Evolutionary conservation across 768 basidiomycete genomes (phyloP), one percentile per base, ranked within the genome.

Genomic region (Pleurotus platypus): DNA sequence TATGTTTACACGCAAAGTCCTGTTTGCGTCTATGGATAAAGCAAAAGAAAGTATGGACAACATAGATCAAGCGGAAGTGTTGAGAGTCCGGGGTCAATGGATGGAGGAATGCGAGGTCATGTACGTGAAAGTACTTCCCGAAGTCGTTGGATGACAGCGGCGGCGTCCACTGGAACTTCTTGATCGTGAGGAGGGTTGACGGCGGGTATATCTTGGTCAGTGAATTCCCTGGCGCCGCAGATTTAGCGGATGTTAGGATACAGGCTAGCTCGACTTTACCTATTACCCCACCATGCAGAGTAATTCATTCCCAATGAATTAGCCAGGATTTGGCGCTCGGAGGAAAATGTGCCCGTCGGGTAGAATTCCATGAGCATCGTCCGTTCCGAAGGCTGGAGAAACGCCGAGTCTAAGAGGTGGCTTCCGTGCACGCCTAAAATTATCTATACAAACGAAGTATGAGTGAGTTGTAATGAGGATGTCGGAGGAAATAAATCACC

Each of bases 301-400:
- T 89, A 89, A 8, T 72, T 69, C 56, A 86, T 72, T 8, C 81
- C 79, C 20, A 86, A 63, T 6, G 81, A 77, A 26, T 71, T 71
- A n/a, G 75, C 75, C 16, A 86, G 78, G 49, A 83, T 70, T 63
- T 86, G 82, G 57, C 80, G 78, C 62, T 90, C 87, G 48, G 78
- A 80, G 22, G 78, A 75, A 68, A 89, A 92, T 16, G 78, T 78
- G n/a, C 79, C 80, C 2, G 78, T 72, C 16, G 84, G 87, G 71
- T 89, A 92, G 63, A 93, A 77, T 70, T 94, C 92, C 73, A 92
- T 82, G 37, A 92, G 74, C 2, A 85, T 84, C 18, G 88, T 77
- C 22, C 79, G 74, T 13, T 75, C 63, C 22, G 82, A 80, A 4
- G 80, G 80, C 57, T 80, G 81, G 81, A 92, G 84, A 72, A 85